Base-by-base conservation (phyloP, 1,284 basidiomycete genomes). In the Austroboletus olivaceoglutinosus region DNA sequence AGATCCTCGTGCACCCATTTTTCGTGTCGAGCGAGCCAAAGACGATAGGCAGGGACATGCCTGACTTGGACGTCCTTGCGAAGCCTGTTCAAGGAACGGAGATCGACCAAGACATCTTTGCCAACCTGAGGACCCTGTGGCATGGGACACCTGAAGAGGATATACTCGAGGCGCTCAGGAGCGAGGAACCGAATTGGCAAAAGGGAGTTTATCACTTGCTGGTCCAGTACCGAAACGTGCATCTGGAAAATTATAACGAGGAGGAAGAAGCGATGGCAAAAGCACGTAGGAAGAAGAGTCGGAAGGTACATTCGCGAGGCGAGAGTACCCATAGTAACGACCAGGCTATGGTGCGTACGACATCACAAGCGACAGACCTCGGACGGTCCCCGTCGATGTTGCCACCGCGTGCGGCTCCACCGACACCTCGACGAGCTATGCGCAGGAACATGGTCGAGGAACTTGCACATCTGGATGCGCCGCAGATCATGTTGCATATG, bases 51-150 rank as follows among this genome's bases (percentile, higher is more conserved):
- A 72, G 75, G 57, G 72, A 79, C 48, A 76, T 85, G 45, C 89
- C 86, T n/a, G 79, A 78, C 51, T 71, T 93, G 31, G 79, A 83
- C 50, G 77, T 80, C 52, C 84, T 91, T 43, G 82, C 86, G 18
- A 76, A 78, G 30, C 85, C 91, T 12, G 76, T 94, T 37, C 71
- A 75, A 30, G 75, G 68, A 16, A 70, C 70, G 18, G 83, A 83
- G 47, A 87, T 99, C 58, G 96, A 99, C 67, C 75, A 80, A 3
- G 93, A 96, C 59, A 92, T 99, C 59, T 83, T 99, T 63, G 83
- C 82, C 27, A 98, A 98, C 72, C 73, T 99, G 43, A 86, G 85
- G 61, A 93, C 93, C 7, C 77, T 99, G 23, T 99, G 95, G 93
- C 83, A 88, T 52, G 87, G 81, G 8, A 81, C 81, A 4, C 71